Base-by-base conservation (phyloP, 2,329 filamentous ascomycete genomes). In the Pestalotiopsis sp. region DNA sequence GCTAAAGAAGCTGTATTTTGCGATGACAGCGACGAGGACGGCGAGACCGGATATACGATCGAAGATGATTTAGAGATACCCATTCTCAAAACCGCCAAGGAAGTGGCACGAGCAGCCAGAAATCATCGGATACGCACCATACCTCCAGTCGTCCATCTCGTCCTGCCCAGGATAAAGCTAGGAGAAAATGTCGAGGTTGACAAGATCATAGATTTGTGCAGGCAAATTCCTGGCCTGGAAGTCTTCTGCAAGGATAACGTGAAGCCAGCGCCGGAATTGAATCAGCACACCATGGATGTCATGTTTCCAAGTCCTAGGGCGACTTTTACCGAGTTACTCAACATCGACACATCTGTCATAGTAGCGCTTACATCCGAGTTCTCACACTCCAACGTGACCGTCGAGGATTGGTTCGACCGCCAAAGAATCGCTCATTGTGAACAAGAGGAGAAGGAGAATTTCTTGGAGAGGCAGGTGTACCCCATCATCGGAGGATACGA, bases 291-390 rank as follows among this genome's bases (percentile, higher is more conserved):
- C 17, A 72, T 78, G 56, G 57, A 70, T 39, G 57, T 39, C 58
- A 78, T 79, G 76, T 73, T 73, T 17, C 76, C 77, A 27, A 73
- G 70, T 31, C 77, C 76, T 7, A 73, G 67, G 56, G 70, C 72
- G 13, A 72, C 67, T 14, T 75, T 77, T 58, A 73, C 75, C 0
- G 41, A 73, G 31, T 66, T 73, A 41, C 69, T 91, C 36, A 90
- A 91, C 74, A 84, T 91, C 67, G 90, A 91, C 77, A 90, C 88
- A 66, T 93, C 92, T 1, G 87, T 93, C 61, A 84, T 95, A 5
- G 85, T 95, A 4, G 92, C 91, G 4, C 82, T 94, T 2, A 87
- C 91, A 1, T 93, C 92, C 0, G 92, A 95, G 73, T 88, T 94
- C 31, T 92, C 90, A 2, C 91, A 94, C 75, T 74, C 75, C 4